Evolutionary conservation across 2,329 filamentous ascomycete genomes (phyloP), one percentile per base, ranked within the genome.

Genomic region (Lecanicillium sp.): DNA sequence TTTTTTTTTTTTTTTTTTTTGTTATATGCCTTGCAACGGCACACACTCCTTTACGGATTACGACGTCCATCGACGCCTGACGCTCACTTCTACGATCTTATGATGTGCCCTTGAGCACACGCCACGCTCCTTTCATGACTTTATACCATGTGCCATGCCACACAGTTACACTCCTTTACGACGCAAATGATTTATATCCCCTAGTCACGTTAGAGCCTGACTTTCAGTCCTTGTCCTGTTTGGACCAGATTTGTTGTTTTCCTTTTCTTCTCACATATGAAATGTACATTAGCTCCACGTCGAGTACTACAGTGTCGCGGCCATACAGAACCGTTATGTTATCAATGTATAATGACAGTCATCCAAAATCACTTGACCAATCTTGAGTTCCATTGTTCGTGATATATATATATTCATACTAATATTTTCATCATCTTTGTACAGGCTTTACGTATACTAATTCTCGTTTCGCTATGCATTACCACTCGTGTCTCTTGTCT

Each of bases 211-310:
- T n/a, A n/a, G n/a, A n/a, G n/a, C n/a, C 32, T 15, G 17, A 37
- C 14, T 24, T 30, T 10, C 33, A 5, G 3, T 24, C 19, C 2
- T 42, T 10, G 27, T 35, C 15, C 15, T 3, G 3, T 2, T 4
- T 10, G 8, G 36, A 26, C 44, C 37, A 39, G 11, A 40, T 26
- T n/a, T 47, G 36, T 47, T 39, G 15, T 20, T n/a, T 33, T 33
- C 38, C n/a, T 23, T 40, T 30, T 17, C n/a, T n/a, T n/a, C n/a
- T n/a, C n/a, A n/a, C 26, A 26, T 10, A 24, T 6, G 17, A 33
- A 35, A 35, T 47, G 44, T 47, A 47, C 23, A 47, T 15, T 47
- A 47, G 36, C 15, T 40, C n/a, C 5, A 11, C 19, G 11, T 27
- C 20, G 2, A 27, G n/a, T 21, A 17, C 39, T 40, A 29, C 11